A percentile compares a stretch with the other conserved stretches of the same genome.
Evolutionary conservation across 805 yeast genomes (phyloP).

Genomic region (Ogataea zsoltii): DNA sequence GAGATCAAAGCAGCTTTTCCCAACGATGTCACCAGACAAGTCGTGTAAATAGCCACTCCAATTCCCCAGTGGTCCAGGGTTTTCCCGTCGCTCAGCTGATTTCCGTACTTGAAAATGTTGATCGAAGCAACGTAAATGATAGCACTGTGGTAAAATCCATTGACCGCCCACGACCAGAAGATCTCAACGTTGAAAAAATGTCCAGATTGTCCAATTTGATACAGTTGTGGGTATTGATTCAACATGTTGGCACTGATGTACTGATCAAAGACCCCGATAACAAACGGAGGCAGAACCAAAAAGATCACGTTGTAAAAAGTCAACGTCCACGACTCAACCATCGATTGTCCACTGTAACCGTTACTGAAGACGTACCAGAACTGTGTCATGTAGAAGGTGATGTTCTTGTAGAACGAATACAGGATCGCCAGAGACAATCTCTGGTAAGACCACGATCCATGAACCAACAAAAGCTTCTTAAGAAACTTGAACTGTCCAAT

Average conservation of each 20-base stretch:
- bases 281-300: slow-evolving; percentile 94
- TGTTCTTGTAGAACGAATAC: slow-evolving; percentile 93
- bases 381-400: slow-evolving; percentile 95
- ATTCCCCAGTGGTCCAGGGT: slow-evolving; percentile 89
- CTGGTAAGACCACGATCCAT: slow-evolving; percentile 98
- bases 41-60: slow-evolving; percentile 88
- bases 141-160: slow-evolving; percentile 93
- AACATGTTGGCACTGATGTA: slow-evolving; percentile 87
- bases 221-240: slow-evolving; percentile 89
- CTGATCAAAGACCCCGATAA: slow-evolving; percentile 95
- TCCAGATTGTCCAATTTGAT: slow-evolving; percentile 86
- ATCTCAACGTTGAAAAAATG: slow-evolving; percentile 86
- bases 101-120: slow-evolving; percentile 67
- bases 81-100: slow-evolving; percentile 64
- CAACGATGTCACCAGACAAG: slow-evolving; percentile 83
- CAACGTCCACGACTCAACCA: slow-evolving; percentile 96
- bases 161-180: slow-evolving; percentile 96
- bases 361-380: slow-evolving; percentile 96
- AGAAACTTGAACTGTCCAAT: slow-evolving; percentile 93
- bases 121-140: slow-evolving; percentile 74
- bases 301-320: slow-evolving; percentile 94
- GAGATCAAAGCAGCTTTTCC: slow-evolving; percentile 95
- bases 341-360: slow-evolving; percentile 92
- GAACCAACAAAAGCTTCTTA: slow-evolving; percentile 81
- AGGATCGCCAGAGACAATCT: slow-evolving; percentile 89